Conservation (phyloP, 192 early-diverging fungal species). For the Coemansia nantahalensis region DNA sequence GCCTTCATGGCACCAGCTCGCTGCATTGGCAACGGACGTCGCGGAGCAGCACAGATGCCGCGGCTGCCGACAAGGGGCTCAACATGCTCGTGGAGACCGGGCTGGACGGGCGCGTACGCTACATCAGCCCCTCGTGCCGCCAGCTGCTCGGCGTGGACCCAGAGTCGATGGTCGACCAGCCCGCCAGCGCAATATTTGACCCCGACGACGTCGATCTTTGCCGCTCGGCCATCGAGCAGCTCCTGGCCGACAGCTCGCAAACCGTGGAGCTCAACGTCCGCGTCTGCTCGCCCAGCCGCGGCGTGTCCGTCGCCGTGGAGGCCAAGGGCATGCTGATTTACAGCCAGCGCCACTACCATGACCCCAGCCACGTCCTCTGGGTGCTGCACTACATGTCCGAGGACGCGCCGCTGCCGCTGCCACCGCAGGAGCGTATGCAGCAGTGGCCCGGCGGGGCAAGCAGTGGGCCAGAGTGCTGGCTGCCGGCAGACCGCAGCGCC, state of each 20-base stretch:
- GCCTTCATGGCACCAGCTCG: no score
- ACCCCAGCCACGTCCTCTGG: slow-evolving; percentile 48
- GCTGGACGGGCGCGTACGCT: slow-evolving; percentile 40
- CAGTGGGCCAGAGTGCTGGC: background rate
- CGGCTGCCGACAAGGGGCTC: slow-evolving; percentile 25
- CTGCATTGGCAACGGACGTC: background rate
- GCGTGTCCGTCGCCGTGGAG: slow-evolving; percentile 11
- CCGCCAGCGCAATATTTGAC: slow-evolving; percentile 26
- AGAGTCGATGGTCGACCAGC: slow-evolving; percentile 23
- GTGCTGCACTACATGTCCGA: slow-evolving; percentile 25
- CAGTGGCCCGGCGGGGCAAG: background rate
- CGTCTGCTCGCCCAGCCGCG: slow-evolving; percentile 16
- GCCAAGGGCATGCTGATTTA: slow-evolving; percentile 50
- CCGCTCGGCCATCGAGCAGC: slow-evolving; percentile 41
- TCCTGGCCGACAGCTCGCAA: slow-evolving; percentile 31
- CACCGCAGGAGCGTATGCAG: background rate
- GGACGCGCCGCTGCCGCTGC: background rate
- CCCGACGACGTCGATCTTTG: slow-evolving; percentile 13
- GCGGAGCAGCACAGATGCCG: background rate
- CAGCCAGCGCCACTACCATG: slow-evolving; percentile 7
- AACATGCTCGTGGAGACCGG: slow-evolving; percentile 40
- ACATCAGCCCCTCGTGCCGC: slow-evolving; percentile 39
- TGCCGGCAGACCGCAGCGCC: no score
- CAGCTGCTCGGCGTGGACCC: slow-evolving; percentile 24
- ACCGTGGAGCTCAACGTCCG: slow-evolving; percentile 36